Evolutionary conservation across 176 grass and related monocot species (phyloP), one percentile per base, ranked within the genome.

Genomic region (Eremochloa ophiuroides): DNA sequence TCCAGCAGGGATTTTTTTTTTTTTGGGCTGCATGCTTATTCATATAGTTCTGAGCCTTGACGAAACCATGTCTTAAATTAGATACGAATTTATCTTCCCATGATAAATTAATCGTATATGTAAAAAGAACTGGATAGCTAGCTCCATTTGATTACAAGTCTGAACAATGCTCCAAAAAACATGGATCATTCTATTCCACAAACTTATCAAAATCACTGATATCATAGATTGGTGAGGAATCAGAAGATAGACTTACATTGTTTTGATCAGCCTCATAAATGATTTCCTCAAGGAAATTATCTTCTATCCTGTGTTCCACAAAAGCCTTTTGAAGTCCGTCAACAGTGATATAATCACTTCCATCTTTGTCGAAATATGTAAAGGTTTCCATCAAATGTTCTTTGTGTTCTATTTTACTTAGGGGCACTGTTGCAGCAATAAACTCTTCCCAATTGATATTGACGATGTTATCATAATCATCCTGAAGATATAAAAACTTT

Each of bases 331-430:
- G 82, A 50, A 89, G 88, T 75, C 93, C 87, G 23, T 88, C 81
- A 7, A 86, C 50, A 18, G 88, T 89, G 35, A 97, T 93, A 68
- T 88, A 86, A 58, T 85, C 90, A 75, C 84, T 84, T 74, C 83
- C 88, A 86, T 93, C 85, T 60, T 89, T 93, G 62, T 90, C 80
- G 76, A 97, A 93, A 74, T 86, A 97, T 69, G 83, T 88, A 81
- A 96, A 93, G 9, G 86, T 77, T 48, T 83, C 84, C 22, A 76
- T 58, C 48, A 93, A 86, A 39, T 93, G 88, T 73, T 93, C 80
- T 77, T 96, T 74, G 33, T 48, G 82, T 39, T 91, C 94, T 59
- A 85, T 76, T 82, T 91, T 88, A 76, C 84, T 85, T 71, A 93
- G 73, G 79, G 90, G 73, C 20, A 91, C 56, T 56, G 88, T 85